Conservation (phyloP, 768 basidiomycete genomes). For the Cubamyces lactineus region DNA sequence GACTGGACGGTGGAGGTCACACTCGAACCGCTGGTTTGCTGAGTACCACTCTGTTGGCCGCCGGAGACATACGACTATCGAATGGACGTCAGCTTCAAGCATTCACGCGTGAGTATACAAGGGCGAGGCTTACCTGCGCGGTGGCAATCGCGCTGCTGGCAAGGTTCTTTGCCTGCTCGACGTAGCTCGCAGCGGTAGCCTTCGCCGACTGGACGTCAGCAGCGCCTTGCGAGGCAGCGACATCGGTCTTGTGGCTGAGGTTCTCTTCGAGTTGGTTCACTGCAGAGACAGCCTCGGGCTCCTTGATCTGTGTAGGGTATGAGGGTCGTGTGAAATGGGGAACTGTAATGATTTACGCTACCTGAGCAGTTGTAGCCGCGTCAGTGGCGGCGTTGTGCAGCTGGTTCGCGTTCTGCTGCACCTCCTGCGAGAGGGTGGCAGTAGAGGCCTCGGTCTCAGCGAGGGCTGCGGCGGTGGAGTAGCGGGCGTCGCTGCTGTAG, state of each 20-base stretch:
- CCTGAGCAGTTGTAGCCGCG: conserved; percentile 57
- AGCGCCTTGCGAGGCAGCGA: conserved; percentile 61
- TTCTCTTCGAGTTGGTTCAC: conserved; percentile 36
- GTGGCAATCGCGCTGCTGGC: conserved; percentile 47
- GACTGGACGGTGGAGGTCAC: conserved; percentile 39
- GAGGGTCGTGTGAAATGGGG: background rate
- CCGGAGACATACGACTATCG: conserved; percentile 29
- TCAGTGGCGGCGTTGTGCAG: conserved; percentile 51
- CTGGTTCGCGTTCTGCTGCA: conserved; percentile 51
- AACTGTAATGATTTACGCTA: conserved; percentile 23
- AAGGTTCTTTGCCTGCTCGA: conserved; percentile 57
- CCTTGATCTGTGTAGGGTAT: conserved; percentile 20
- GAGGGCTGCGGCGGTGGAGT: conserved; percentile 58
- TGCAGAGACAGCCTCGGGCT: conserved; percentile 28
- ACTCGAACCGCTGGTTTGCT: conserved; percentile 34
- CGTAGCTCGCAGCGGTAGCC: conserved; percentile 49
- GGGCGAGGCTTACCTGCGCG: conserved; percentile 43
- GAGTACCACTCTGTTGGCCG: conserved; percentile 20
- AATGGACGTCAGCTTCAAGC: background rate
- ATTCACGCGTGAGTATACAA: background rate
- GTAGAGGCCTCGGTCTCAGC: conserved; percentile 54
- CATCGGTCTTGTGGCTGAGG: conserved; percentile 45
- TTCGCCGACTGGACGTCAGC: conserved; percentile 51
- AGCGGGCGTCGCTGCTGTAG: conserved; percentile 36
- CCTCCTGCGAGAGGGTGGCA: conserved; percentile 42